Evolutionary conservation across 768 basidiomycete genomes (phyloP).

Genomic region (Kwoniella bestiolae): DNA sequence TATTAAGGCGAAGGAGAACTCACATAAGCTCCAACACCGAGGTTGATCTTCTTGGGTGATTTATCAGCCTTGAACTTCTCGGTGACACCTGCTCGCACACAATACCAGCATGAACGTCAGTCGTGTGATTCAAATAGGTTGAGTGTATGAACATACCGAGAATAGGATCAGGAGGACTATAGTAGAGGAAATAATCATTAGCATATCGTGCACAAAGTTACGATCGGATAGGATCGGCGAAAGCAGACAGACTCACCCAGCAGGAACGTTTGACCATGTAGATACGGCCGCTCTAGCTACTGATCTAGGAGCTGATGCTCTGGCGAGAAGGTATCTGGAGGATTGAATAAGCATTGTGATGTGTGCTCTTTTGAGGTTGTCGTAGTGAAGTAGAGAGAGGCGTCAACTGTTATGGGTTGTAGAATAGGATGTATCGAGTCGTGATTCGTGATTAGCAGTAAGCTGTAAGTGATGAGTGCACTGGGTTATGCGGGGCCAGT

Average conservation of each 20-base stretch:
- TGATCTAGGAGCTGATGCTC: constrained; percentile 10
- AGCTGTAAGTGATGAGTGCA: too few species aligned
- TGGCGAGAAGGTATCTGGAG: constrained; percentile 19
- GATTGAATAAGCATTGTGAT: constrained; percentile 24
- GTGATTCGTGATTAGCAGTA: background rate
- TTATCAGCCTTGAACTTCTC: constrained; percentile 98
- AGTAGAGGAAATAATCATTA: constrained; percentile 1
- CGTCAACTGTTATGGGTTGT: background rate
- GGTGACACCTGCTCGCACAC: constrained; percentile 62
- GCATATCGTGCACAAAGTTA: background rate
- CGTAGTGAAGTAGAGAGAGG: background rate
- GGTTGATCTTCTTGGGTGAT: constrained; percentile 89
- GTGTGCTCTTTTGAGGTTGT: background rate
- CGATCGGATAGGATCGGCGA: background rate
- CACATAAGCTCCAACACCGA: constrained; percentile 90
- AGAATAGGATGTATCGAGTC: background rate
- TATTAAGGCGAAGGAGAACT: background rate
- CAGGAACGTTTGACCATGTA: constrained; percentile 52
- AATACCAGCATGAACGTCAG: background rate
- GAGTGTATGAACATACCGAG: constrained; percentile 40
- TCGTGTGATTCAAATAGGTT: background rate
- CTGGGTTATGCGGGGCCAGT: constrained; percentile 12
- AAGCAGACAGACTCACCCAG: constrained; percentile 39
- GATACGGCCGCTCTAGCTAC: constrained; percentile 37
- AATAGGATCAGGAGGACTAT: constrained; percentile 54